A percentile compares a stretch with the other conserved stretches of the same genome.
Conservation (phyloP, 768 basidiomycete genomes). For the Hygrocybe coccinea region DNA sequence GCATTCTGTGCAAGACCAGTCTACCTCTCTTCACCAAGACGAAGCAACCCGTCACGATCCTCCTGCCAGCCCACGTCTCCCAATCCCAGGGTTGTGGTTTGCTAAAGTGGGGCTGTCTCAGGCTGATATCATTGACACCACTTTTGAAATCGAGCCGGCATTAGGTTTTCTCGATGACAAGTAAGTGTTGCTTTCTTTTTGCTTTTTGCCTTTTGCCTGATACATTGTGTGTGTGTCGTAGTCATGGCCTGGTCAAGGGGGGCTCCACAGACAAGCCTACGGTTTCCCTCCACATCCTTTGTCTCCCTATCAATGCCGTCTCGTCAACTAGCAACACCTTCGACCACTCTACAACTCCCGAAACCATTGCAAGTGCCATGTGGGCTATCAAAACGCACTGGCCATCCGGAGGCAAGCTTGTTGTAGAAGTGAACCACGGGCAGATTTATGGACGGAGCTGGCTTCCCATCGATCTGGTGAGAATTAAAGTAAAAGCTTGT, state of each 20-base stretch:
- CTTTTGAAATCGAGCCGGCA: conserved; percentile 3
- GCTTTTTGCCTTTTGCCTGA: not conserved
- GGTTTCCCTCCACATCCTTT: conserved; percentile 2
- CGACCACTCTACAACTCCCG: not conserved
- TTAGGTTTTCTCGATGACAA: not conserved
- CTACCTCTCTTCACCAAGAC: not conserved
- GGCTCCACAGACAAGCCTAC: not conserved
- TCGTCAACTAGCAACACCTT: not conserved
- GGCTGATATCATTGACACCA: conserved; percentile 3
- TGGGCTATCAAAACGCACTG: conserved; percentile 2
- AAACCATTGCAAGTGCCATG: not conserved
- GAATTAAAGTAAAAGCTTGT: not conserved
- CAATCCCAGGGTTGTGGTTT: conserved; percentile 12
- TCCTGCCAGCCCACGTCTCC: not conserved
- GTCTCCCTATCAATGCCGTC: not conserved
- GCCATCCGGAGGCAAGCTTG: conserved; percentile 10
- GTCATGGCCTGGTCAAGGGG: not conserved
- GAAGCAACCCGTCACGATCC: not conserved
- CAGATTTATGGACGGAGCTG: not conserved
- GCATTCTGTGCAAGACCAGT: not conserved
- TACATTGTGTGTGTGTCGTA: too few species aligned
- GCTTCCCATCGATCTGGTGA: conserved; percentile 11
- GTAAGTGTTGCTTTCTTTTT: not conserved
- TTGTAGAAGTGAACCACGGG: conserved; percentile 11
- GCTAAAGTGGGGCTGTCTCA: conserved; percentile 6